Base-by-base conservation (phyloP, 371 early-diverging fungal genomes). In the Nematocida major region DNA sequence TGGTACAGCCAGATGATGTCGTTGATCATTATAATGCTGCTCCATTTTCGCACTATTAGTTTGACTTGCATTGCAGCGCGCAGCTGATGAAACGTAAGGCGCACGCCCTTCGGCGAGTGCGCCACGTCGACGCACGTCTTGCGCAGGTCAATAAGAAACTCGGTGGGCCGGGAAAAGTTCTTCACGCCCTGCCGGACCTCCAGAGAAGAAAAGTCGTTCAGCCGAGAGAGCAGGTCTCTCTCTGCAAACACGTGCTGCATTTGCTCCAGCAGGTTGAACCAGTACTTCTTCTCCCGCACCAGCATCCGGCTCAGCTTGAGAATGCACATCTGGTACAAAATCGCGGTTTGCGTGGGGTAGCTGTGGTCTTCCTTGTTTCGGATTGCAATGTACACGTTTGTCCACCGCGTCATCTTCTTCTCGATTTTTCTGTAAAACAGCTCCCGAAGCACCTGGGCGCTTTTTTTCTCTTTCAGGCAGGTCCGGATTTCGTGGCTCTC, bases 1-100 rank as follows among this genome's bases (percentile, higher is more conserved):
- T 57, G 57, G 38, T 57, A 57, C 28, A 57, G 36, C 57, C 57
- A 57, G 13, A 57, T 26, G 7, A 57, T 57, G 57, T 57, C 57
- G 1, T 30, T 34, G 22, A 57, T 13, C 57, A 57, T 34, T 7
- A 38, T 13, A 0, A 22, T 26, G 34, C 57, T 57, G 28, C 13
- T 57, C 57, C 57, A 57, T 38, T 57, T 57, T n/a, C 57, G n/a
- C 34, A 57, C 57, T 20, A 57, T 57, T 38, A 30, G 38, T 2
- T 57, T 57, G 36, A 57, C 36, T 38, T 57, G 57, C 0, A 57
- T n/a, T 18, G 57, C 57, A 22, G 36, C 38, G 0, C 57, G 28
- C 9, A 1, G n/a, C 28, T 57, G 57, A 30, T 20, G 34, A 36
- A 57, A 57, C 22, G 57, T 28, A 15, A 57, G 15, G 7, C 22